These are phyloP conservation scores for Paracoccidioides brasiliensis DNA, from an alignment of 2,329 filamentous ascomycete genomes.

Conservation along the genomic window DNA sequence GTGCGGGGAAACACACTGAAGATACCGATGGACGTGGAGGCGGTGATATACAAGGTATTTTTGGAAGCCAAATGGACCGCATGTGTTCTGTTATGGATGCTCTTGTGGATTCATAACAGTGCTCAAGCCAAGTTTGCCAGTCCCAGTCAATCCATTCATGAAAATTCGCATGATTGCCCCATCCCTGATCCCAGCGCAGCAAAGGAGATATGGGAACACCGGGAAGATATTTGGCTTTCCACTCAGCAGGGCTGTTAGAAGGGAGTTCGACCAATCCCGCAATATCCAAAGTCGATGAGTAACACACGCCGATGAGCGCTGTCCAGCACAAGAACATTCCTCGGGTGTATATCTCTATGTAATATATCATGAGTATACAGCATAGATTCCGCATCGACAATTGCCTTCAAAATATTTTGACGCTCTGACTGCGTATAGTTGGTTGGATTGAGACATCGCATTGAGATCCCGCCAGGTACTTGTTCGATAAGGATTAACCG, in stretches of 20 bases:
- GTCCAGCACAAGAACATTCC: slow-evolving; percentile 6
- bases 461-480: slow-evolving; percentile 4
- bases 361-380: slow-evolving; percentile 7
- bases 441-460: slow-evolving; percentile 4
- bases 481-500: slow-evolving; percentile 8
- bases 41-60: neutral
- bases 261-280: neutral
- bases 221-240: slow-evolving; percentile 1
- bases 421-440: slow-evolving; percentile 5
- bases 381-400: slow-evolving; percentile 7
- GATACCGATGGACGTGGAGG: neutral
- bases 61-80: slow-evolving; percentile 3
- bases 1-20: neutral
- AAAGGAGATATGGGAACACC: slow-evolving; percentile 3
- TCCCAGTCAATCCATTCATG: slow-evolving; percentile 9
- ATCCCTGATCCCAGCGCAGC: slow-evolving; percentile 2
- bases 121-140: slow-evolving; percentile 8
- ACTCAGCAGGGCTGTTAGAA: neutral
- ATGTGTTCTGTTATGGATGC: slow-evolving; percentile 4
- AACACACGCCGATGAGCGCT: neutral
- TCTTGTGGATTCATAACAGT: neutral
- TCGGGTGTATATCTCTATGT: slow-evolving; percentile 7
- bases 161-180: neutral
- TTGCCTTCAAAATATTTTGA: slow-evolving; percentile 7
- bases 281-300: slow-evolving; percentile 4